These are phyloP conservation scores for Suillus americanus DNA, from an alignment of 768 basidiomycete genomes.

Conservation along the genomic window DNA sequence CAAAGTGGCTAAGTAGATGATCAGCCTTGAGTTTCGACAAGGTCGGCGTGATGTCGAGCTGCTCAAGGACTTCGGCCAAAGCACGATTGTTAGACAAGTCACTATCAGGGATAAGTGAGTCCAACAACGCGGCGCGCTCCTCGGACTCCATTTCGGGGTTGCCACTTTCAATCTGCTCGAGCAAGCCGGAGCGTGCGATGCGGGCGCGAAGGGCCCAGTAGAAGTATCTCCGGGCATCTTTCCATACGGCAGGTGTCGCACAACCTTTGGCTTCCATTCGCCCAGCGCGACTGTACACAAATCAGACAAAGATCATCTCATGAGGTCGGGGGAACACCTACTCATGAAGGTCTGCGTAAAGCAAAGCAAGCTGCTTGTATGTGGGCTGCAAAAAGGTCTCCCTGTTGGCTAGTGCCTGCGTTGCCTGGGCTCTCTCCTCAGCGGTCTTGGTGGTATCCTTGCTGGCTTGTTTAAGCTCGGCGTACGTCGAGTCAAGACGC, in stretches of 20 bases:
- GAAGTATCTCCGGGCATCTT: constrained; percentile 84
- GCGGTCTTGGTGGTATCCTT: constrained; percentile 70
- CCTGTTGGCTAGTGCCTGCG: constrained; percentile 66
- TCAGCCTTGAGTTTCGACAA: constrained; percentile 68
- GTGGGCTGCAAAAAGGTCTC: constrained; percentile 83
- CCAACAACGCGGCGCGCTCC: constrained; percentile 64
- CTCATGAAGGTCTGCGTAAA: constrained; percentile 98
- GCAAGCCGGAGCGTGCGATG: constrained; percentile 64
- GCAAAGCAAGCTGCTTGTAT: constrained; percentile 90
- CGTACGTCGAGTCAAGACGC: constrained; percentile 84
- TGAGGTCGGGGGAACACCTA: constrained; percentile 40
- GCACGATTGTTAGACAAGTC: constrained; percentile 53
- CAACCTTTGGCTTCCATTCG: constrained; percentile 99
- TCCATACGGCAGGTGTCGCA: constrained; percentile 85
- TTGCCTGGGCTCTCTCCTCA: constrained; percentile 72
- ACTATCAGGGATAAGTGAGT: constrained; percentile 58
- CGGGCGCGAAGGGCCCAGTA: constrained; percentile 93
- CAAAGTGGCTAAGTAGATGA: constrained; percentile 62
- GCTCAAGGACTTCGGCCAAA: constrained; percentile 66
- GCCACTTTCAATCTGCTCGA: constrained; percentile 63
- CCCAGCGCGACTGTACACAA: constrained; percentile 70
- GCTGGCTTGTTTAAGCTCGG: constrained; percentile 75
- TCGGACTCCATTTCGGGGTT: constrained; percentile 69
- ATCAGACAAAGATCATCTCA: constrained; percentile 7
- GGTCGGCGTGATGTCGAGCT: constrained; percentile 63